Evolutionary conservation across 2,329 filamentous ascomycete species (phyloP), one percentile per base, ranked within the genome.

Genomic region (Calonectria leucothoes): DNA sequence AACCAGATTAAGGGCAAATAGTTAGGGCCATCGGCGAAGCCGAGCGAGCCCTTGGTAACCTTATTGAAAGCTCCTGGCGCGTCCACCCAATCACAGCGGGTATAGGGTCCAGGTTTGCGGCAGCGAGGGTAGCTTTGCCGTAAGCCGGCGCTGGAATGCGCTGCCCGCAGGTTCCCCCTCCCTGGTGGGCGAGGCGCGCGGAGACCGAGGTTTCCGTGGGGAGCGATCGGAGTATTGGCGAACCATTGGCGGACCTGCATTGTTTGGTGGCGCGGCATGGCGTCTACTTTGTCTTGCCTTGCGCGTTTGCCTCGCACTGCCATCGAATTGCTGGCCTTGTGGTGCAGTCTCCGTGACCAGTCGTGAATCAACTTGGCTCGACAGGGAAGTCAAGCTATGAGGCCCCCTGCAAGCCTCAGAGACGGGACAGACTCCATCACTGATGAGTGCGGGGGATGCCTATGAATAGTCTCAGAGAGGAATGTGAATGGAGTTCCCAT

Each of bases 91-190:
- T 78, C 64, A 79, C 6, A 27, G 15, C 3, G 23, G 33, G 55
- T 12, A 2, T 25, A 35, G 14, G 31, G 31, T 25, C 55, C 55
- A 63, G 72, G 72, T 70, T 69, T 63, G 74, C 51, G n/a, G 37
- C 33, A 35, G 23, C n/a, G 63, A 64, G 51, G 39, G 52, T 70
- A 73, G 72, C 75, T 74, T 69, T 70, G 69, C 67, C 73, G 59
- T 57, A 69, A 76, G 73, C 78, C 77, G 77, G 77, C 77, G 66
- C 71, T 79, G 78, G 78, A 80, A 79, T 79, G 78, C 66, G 76
- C 69, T 75, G 72, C 64, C 52, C 23, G 64, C 61, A 67, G 55
- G 39, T 66, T 69, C 70, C 65, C 64, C 66, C 64, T 69, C 70
- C 65, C 64, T 68, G 64, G 71, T 74, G 75, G 52, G 63, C 71